phyloP scores from a whole-genome alignment of 257 asterid genomes.

The Nicotiana tomentosiformis region DNA sequence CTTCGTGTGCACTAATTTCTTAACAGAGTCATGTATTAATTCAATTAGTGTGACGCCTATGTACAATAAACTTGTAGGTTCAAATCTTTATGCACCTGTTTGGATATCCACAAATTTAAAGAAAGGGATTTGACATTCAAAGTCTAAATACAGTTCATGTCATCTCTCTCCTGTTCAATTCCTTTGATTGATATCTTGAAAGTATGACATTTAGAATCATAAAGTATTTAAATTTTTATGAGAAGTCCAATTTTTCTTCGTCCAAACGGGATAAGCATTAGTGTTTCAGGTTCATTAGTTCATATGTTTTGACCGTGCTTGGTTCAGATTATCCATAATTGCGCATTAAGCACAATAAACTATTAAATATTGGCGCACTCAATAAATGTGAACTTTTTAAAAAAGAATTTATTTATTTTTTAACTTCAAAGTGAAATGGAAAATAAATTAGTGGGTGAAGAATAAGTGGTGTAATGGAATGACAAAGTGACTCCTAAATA shows the following conservation, averaged over 20 bases:
- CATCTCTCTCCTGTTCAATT: background rate
- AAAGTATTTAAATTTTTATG: background rate
- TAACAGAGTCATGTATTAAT: no score
- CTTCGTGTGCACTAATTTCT: background rate
- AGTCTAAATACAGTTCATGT: background rate
- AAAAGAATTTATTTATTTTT: background rate
- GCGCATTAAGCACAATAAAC: background rate
- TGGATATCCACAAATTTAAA: background rate
- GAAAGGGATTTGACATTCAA: background rate
- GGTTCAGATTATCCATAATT: background rate
- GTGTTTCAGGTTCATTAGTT: background rate
- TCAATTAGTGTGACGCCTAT: no score
- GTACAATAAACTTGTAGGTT: background rate
- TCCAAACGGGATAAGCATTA: background rate
- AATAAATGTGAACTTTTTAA: background rate
- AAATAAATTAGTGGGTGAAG: background rate
- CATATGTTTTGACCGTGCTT: background rate
- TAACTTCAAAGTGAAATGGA: no score
- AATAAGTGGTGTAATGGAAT: background rate
- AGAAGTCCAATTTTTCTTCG: background rate
- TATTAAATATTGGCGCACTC: background rate
- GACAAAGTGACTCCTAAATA: background rate
- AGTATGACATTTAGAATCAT: background rate
- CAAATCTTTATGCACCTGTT: no score
- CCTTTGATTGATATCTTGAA: background rate